phyloP scores from a whole-genome alignment of 257 asterid genomes.

The Solanum clarkiae region DNA sequence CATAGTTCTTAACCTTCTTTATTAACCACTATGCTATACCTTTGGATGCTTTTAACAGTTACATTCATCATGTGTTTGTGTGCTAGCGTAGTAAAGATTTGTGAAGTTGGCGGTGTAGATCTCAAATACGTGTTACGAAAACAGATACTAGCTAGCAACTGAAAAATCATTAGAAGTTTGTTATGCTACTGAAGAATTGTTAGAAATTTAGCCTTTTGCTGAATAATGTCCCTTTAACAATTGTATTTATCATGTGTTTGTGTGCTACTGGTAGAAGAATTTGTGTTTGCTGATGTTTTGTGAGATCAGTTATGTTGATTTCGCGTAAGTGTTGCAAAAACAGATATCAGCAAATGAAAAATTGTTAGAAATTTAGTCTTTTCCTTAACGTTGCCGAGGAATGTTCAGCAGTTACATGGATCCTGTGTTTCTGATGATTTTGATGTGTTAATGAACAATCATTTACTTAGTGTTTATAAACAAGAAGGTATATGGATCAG shows the following conservation, averaged over 20 bases:
- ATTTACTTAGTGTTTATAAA: background rate
- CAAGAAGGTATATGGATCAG: background rate
- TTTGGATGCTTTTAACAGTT: background rate
- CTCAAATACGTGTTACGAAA: no score
- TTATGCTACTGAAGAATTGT: background rate
- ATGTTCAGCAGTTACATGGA: fast-evolving
- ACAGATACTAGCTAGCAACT: no score
- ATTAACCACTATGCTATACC: no score
- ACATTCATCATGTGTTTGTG: background rate
- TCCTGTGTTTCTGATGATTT: background rate
- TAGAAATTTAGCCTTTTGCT: background rate
- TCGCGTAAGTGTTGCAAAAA: background rate
- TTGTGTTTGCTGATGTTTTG: background rate
- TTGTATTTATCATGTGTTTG: background rate
- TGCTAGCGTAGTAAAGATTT: background rate
- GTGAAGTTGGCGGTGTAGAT: no score
- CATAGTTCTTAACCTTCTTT: no score
- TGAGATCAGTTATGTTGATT: background rate
- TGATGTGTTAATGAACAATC: background rate
- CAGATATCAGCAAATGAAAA: background rate
- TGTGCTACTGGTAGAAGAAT: background rate
- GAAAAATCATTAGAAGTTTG: no score
- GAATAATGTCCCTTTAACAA: background rate
- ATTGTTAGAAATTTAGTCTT: background rate
- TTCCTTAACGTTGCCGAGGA: background rate